phyloP scores from a whole-genome alignment of 2,329 filamentous ascomycete species.

The Thermothelomyces thermophilus region DNA sequence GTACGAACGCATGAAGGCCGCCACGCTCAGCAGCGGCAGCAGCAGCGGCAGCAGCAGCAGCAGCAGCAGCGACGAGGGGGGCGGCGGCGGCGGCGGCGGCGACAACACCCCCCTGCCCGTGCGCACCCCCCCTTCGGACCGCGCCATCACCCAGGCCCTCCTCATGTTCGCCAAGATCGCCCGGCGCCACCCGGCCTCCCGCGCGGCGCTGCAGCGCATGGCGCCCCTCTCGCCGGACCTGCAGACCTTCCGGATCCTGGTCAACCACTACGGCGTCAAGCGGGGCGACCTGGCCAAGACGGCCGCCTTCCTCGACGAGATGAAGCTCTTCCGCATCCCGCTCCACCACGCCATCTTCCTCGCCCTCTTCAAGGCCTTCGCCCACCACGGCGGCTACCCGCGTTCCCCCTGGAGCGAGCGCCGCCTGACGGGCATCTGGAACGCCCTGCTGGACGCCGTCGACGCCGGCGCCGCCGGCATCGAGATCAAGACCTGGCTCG shows the following conservation, averaged over 20 bases:
- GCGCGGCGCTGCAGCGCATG: slow-evolving; percentile 48
- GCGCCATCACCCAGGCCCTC: slow-evolving; percentile 48
- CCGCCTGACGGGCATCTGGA: slow-evolving; percentile 62
- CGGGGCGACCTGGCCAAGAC: slow-evolving; percentile 68
- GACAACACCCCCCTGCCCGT: slow-evolving; percentile 31
- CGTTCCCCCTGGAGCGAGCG: slow-evolving; percentile 65
- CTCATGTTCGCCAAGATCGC: slow-evolving; percentile 52
- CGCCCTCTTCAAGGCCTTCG: slow-evolving; percentile 76
- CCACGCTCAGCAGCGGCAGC: not conserved
- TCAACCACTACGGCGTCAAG: slow-evolving; percentile 64
- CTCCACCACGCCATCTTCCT: slow-evolving; percentile 73
- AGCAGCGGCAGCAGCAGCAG: not conserved
- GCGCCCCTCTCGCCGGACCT: slow-evolving; percentile 66
- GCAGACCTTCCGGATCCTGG: slow-evolving; percentile 71
- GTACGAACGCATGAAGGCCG: slow-evolving; percentile 76
- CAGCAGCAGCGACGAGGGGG: not conserved
- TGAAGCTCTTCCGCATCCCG: slow-evolving; percentile 61
- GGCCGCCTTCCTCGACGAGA: slow-evolving; percentile 68
- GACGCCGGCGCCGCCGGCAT: slow-evolving; percentile 42
- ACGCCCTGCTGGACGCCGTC: slow-evolving; percentile 52
- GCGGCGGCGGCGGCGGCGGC: not conserved
- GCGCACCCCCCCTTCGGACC: slow-evolving; percentile 41
- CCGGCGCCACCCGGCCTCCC: slow-evolving; percentile 50
- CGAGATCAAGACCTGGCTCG: slow-evolving; percentile 54
- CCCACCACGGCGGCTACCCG: slow-evolving; percentile 57